Base-by-base conservation (phyloP, 257 asterid species). In the Ajuga chamaepitys region DNA sequence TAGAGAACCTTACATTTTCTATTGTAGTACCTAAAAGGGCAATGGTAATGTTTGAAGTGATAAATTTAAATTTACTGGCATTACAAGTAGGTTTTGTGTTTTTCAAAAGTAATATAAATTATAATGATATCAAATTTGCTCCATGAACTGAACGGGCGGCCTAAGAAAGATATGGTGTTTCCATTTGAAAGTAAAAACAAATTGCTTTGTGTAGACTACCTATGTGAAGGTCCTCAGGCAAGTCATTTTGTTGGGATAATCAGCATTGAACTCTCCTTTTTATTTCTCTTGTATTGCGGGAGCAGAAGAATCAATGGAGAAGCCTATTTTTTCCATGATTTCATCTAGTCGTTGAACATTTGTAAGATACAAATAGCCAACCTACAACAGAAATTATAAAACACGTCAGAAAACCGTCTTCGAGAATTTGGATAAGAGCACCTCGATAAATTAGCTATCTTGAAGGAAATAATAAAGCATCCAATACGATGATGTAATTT, bases 361-460 rank as follows among this genome's bases (percentile, higher is more conserved):
- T 64, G 95, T 93, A 62, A 93, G 88, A 80, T 93, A 93, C 66
- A 89, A 77, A 80, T 85, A 87, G 66, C 98, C 98, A 75, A 89
- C 77, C 98, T 93, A 70, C 72, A 74, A 57, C 25, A 54, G 62
- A 70, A 61, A 47, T 44, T 13, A 60, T 12, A 42, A 58, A 6
- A 52, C 8, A 50, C 41, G 45, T 40, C 46, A 67, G 26, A 30
- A 45, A 47, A 53, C 60, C 12, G 46, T 47, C 26, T 7, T 56
- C 13, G 22, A 32, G 14, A 28, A 28, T 28, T 28, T 2, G 20
- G 7, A 3, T 1, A 24, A 9, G 14, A 28, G 34, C 34, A 28
- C 5, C 34, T 28, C 5, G 34, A 28, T 28, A 5, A 28, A 28
- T 28, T 28, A 60, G 46, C 20, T 16, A 56, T 41, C 46, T 10